Percentiles rank a stretch among this genome's conserved stretches.
Evolutionary conservation across 2,329 filamentous ascomycete genomes (phyloP).

Genomic region (Phialophora expanda): DNA sequence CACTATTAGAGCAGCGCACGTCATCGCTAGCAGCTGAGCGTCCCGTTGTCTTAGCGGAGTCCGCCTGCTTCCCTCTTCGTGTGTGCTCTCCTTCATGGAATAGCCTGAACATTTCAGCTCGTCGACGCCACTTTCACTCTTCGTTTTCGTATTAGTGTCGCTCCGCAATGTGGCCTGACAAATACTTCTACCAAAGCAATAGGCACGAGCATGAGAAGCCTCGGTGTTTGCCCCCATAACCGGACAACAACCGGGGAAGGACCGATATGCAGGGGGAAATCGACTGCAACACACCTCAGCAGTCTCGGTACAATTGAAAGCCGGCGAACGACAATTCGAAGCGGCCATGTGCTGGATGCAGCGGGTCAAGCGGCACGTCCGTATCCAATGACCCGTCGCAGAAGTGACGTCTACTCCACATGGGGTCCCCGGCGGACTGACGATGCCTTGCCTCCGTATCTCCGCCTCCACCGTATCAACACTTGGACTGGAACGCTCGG

Average conservation of each 20-base stretch:
- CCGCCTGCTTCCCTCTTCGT: not conserved
- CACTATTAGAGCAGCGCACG: not conserved
- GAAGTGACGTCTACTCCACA: constrained; percentile 9
- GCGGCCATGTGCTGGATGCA: not conserved
- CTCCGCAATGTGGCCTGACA: not conserved
- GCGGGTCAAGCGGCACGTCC: constrained; percentile 14
- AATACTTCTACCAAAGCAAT: not conserved
- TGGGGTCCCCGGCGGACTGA: constrained; percentile 15
- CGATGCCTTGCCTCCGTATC: constrained; percentile 1
- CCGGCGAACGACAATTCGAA: not conserved
- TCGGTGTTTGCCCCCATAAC: not conserved
- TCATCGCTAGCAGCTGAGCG: not conserved
- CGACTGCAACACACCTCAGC: not conserved
- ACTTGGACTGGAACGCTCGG: not conserved
- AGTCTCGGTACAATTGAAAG: constrained; percentile 9
- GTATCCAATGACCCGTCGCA: constrained; percentile 3
- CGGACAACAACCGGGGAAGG: constrained; percentile 13
- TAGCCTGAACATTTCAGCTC: not conserved
- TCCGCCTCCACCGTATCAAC: constrained; percentile 11
- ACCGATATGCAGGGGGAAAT: constrained; percentile 3
- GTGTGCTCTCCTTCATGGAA: not conserved
- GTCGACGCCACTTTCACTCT: not conserved
- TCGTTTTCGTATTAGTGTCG: not conserved
- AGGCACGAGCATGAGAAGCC: not conserved
- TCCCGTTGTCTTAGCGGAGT: not conserved